Conservation (phyloP, 1,284 basidiomycete species). For the Ganoderma leucocontextum region DNA sequence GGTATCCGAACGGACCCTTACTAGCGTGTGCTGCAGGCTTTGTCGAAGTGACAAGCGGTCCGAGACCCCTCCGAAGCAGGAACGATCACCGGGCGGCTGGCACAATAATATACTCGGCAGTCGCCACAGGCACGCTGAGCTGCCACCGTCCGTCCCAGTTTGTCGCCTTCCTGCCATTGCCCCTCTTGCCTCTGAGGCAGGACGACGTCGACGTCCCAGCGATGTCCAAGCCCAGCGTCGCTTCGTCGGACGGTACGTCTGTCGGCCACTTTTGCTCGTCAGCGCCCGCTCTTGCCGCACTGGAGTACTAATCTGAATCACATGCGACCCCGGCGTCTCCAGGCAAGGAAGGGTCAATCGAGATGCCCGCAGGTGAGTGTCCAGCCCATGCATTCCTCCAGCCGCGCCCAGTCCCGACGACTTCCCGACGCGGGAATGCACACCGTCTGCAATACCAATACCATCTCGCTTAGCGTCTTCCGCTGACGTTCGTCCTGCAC, state of each 20-base stretch:
- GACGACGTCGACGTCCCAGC: constrained; percentile 6
- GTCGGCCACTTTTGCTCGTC: background rate
- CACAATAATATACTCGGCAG: constrained; percentile 3
- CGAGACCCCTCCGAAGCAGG: background rate
- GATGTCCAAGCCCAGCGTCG: constrained; percentile 12
- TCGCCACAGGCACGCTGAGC: background rate
- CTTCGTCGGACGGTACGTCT: constrained; percentile 13
- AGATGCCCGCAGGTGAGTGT: constrained; percentile 17
- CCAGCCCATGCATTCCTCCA: background rate
- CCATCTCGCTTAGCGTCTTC: background rate
- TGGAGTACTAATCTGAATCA: background rate
- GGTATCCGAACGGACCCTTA: too few relatives aligned
- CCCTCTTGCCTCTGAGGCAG: constrained; percentile 6
- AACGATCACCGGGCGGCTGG: constrained; percentile 10
- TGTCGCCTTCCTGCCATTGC: background rate
- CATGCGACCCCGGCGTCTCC: constrained; percentile 7
- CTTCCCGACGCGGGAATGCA: background rate
- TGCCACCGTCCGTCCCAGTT: background rate
- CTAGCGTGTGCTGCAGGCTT: background rate
- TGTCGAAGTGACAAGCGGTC: constrained; percentile 6
- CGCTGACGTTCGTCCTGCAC: background rate
- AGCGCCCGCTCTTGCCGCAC: background rate
- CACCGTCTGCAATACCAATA: background rate
- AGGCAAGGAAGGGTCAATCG: constrained; percentile 18
- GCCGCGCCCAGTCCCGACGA: background rate